Percentiles rank a stretch among this genome's conserved stretches.
These are phyloP conservation scores for Pinus taeda DNA, from an alignment of 75 land plant species.

Conservation along the genomic window DNA sequence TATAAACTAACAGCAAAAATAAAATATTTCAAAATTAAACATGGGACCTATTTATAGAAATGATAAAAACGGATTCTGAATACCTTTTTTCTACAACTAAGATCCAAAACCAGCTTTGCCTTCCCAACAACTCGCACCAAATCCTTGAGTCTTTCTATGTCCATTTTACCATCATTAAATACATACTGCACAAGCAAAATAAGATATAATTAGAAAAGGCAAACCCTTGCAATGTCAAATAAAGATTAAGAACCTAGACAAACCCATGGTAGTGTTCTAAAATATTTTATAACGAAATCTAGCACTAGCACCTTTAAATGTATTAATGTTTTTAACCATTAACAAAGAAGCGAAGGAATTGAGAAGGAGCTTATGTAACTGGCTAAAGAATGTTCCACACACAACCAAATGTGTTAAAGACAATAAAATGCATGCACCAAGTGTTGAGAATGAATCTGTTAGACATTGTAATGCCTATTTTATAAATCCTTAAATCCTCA, in stretches of 20 bases:
- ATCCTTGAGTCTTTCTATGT: constrained; percentile 60
- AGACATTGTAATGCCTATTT: too few relatives aligned
- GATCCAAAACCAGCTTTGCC: constrained; percentile 80
- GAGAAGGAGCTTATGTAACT: too few relatives aligned
- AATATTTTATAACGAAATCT: too few relatives aligned
- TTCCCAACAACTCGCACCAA: constrained; percentile 67
- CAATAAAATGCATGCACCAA: too few relatives aligned
- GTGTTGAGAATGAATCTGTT: too few relatives aligned
- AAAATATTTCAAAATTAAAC: not conserved
- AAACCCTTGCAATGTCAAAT: not conserved
- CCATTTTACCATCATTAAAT: constrained; percentile 80
- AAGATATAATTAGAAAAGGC: not conserved
- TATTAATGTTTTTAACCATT: too few relatives aligned
- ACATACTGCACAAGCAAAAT: constrained; percentile 63
- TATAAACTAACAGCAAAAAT: not conserved
- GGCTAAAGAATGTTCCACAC: too few relatives aligned
- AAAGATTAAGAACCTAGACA: not conserved
- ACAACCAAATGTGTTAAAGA: too few relatives aligned
- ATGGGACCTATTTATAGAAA: too few relatives aligned
- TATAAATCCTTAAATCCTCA: too few relatives aligned
- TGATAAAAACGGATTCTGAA: not conserved
- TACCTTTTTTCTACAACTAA: constrained; percentile 98
- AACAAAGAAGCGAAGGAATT: too few relatives aligned
- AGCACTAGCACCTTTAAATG: too few relatives aligned
- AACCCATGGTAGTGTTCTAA: not conserved